A percentile compares a stretch with the other conserved stretches of the same genome.
These are phyloP conservation scores for Ampelomyces quisqualis DNA, from an alignment of 2,329 filamentous ascomycete genomes.

Conservation along the genomic window DNA sequence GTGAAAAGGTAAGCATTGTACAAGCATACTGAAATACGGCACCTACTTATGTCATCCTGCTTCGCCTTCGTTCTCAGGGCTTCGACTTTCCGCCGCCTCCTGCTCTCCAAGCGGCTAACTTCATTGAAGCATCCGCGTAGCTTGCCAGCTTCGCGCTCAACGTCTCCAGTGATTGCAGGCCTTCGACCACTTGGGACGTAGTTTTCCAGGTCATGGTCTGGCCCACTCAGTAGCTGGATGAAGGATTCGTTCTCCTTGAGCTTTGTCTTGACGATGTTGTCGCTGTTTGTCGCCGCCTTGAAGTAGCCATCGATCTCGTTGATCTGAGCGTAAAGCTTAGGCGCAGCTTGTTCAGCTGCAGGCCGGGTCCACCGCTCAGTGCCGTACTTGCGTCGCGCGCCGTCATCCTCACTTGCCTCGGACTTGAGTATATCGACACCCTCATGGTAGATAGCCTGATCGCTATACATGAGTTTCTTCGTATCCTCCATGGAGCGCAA, in stretches of 20 bases:
- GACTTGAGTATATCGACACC: slow-evolving; percentile 74
- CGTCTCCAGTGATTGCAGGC: slow-evolving; percentile 73
- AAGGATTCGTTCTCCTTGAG: slow-evolving; percentile 73
- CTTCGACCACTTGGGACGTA: slow-evolving; percentile 85
- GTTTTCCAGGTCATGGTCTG: slow-evolving; percentile 78
- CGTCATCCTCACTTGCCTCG: slow-evolving; percentile 81
- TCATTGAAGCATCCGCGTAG: slow-evolving; percentile 83
- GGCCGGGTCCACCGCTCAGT: slow-evolving; percentile 80
- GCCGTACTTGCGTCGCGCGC: slow-evolving; percentile 73
- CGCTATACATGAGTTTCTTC: slow-evolving; percentile 80
- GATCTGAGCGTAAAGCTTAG: slow-evolving; percentile 72
- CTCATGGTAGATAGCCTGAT: slow-evolving; percentile 77
- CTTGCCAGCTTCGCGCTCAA: slow-evolving; percentile 76
- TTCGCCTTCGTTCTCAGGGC: slow-evolving; percentile 75
- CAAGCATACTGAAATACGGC: slow-evolving; percentile 3
- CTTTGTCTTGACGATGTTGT: slow-evolving; percentile 73
- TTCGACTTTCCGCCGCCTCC: slow-evolving; percentile 77
- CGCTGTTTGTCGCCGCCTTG: slow-evolving; percentile 66
- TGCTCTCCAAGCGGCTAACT: slow-evolving; percentile 76
- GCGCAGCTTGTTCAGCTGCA: slow-evolving; percentile 67
- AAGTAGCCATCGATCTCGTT: slow-evolving; percentile 86
- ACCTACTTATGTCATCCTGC: slow-evolving; percentile 77
- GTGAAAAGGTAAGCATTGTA: slow-evolving; percentile 28
- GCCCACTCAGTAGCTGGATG: slow-evolving; percentile 73
- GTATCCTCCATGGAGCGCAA: slow-evolving; percentile 83